Evolutionary conservation across 2,329 filamentous ascomycete genomes (phyloP).

Genomic region (Elsinoe fawcettii): DNA sequence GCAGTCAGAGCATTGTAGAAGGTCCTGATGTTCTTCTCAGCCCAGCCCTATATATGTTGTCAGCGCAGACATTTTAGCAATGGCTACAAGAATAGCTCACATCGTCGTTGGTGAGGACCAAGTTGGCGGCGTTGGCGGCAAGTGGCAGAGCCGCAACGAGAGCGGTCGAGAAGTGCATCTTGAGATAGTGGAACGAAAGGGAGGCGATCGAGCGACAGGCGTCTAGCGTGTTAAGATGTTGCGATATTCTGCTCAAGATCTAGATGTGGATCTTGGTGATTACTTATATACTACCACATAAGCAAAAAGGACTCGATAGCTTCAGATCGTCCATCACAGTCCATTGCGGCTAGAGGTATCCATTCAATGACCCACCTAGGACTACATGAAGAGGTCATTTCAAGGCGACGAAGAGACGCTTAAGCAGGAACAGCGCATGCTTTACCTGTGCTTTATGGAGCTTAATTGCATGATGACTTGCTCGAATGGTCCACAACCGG

Average conservation of each 20-base stretch:
- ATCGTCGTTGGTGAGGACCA: constrained; percentile 63
- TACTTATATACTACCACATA: neutral
- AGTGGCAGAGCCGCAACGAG: constrained; percentile 4
- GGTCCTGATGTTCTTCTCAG: constrained; percentile 57
- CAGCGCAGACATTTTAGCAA: neutral
- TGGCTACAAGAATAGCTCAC: neutral
- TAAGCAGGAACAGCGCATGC: constrained; percentile 5
- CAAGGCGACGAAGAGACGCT: neutral
- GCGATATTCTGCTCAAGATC: neutral
- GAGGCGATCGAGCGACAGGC: neutral
- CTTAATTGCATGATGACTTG: neutral
- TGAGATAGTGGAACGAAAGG: neutral
- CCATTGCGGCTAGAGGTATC: neutral
- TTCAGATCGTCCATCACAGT: neutral
- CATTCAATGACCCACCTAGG: neutral
- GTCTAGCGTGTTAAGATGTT: neutral
- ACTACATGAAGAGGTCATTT: neutral
- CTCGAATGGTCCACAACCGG: neutral
- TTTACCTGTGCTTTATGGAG: constrained; percentile 2
- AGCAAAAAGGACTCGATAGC: neutral
- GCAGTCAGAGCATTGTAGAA: constrained; percentile 50
- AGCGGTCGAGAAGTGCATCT: constrained; percentile 8
- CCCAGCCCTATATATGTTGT: constrained; percentile 48
- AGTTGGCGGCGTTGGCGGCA: constrained; percentile 32
- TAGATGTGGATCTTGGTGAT: neutral